Percentiles rank a stretch among this genome's conserved stretches.
These are phyloP conservation scores for Daldinia caldariorum DNA, from an alignment of 495 filamentous ascomycete genomes.

Conservation along the genomic window DNA sequence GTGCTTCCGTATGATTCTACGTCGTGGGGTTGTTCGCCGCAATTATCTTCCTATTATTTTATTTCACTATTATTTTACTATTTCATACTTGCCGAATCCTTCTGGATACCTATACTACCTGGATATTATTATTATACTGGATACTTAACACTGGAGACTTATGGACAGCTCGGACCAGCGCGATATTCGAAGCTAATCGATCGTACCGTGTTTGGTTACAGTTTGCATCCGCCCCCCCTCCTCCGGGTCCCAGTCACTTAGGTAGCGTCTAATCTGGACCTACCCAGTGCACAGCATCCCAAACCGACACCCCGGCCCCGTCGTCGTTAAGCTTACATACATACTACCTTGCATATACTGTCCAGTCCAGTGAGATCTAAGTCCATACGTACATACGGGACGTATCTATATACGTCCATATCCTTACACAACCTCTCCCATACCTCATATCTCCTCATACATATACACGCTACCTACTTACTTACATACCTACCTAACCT, in stretches of 20 bases:
- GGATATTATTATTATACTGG: neutral
- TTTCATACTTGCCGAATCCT: conserved; percentile 3
- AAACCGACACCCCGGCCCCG: conserved; percentile 10
- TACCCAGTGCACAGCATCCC: conserved; percentile 15
- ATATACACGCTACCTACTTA: neutral
- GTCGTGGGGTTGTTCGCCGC: conserved; percentile 10
- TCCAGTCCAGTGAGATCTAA: neutral
- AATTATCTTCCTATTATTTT: neutral
- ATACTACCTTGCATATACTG: conserved; percentile 6
- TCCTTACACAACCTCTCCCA: too few species aligned
- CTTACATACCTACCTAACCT: conserved; percentile 3
- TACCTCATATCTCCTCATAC: neutral
- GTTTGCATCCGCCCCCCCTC: neutral
- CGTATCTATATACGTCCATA: neutral
- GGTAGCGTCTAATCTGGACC: conserved; percentile 22
- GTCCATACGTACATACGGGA: too few species aligned
- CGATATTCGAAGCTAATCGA: conserved; percentile 19
- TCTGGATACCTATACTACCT: neutral
- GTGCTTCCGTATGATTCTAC: conserved; percentile 30
- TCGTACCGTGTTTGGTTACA: conserved; percentile 26
- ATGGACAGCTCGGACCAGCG: conserved; percentile 13
- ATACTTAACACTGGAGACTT: conserved; percentile 10
- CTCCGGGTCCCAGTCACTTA: conserved; percentile 2
- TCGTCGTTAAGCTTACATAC: conserved; percentile 31
- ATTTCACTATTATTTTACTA: conserved; percentile 20